Evolutionary conservation across 1,139 yeast species (phyloP).

Genomic region (Blastobotrys apis): DNA sequence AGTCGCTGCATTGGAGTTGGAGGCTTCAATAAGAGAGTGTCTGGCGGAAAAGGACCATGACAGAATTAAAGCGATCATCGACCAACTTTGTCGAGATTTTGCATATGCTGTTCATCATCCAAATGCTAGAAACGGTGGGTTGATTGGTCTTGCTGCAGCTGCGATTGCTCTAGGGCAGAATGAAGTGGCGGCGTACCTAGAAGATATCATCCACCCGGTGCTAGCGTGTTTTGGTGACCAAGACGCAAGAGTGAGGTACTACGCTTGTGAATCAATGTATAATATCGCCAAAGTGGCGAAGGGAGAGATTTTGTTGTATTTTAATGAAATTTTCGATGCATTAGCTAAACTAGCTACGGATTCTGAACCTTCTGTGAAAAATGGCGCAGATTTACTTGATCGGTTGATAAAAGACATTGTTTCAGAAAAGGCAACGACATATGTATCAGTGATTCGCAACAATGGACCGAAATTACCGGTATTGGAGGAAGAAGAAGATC

Average conservation of each 20-base stretch:
- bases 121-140: conserved; percentile 69
- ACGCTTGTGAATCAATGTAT: conserved; percentile 94
- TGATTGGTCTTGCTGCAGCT: conserved; percentile 72
- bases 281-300: conserved; percentile 96
- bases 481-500: conserved; percentile 22
- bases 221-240: conserved; percentile 95
- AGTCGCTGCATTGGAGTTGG: conserved; percentile 89
- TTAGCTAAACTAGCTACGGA: conserved; percentile 86
- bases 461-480: conserved; percentile 14
- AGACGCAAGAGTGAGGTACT: conserved; percentile 91
- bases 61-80: conserved; percentile 63
- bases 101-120: conserved; percentile 77
- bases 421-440: conserved; percentile 89
- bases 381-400: conserved; percentile 93
- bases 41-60: conserved; percentile 63
- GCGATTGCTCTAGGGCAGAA: conserved; percentile 72
- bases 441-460: conserved; percentile 65
- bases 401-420: conserved; percentile 90
- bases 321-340: conserved; percentile 95
- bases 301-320: conserved; percentile 86
- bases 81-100: conserved; percentile 62
- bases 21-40: conserved; percentile 69
- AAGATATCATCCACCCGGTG: conserved; percentile 87
- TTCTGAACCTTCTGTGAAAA: conserved; percentile 84
- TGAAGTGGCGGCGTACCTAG: conserved; percentile 68